Percentiles rank a stretch among this genome's conserved stretches.
Evolutionary conservation across 306 rosid species (phyloP).

Genomic region (Boehmeria nivea): DNA sequence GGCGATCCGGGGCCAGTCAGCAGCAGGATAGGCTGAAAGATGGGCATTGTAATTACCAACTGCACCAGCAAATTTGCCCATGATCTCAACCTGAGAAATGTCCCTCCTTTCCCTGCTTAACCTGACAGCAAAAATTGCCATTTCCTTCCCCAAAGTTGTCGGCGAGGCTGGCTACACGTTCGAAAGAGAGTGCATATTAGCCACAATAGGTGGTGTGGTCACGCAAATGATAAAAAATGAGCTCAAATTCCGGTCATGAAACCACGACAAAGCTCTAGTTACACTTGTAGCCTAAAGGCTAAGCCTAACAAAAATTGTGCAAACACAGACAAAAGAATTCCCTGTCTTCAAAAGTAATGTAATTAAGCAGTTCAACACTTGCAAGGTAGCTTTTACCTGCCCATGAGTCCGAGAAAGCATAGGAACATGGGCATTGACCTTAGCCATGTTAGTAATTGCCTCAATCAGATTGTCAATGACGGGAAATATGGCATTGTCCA

Average conservation of each 20-base stretch:
- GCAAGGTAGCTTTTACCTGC: slow-evolving; percentile 45
- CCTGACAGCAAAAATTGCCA: slow-evolving; percentile 81
- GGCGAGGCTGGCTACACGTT: slow-evolving; percentile 78
- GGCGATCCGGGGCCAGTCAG: slow-evolving; percentile 62
- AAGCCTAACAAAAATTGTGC: not conserved
- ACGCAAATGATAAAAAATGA: not conserved
- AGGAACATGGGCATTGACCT: slow-evolving; percentile 59
- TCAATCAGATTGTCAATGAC: slow-evolving; percentile 52
- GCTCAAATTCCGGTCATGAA: not conserved
- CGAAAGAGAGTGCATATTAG: not conserved
- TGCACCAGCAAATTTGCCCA: slow-evolving; percentile 96
- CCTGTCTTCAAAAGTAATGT: not conserved
- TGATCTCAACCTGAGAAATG: slow-evolving; percentile 53
- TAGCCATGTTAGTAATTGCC: slow-evolving; percentile 54
- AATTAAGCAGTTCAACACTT: slow-evolving; percentile 8
- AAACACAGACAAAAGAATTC: not conserved
- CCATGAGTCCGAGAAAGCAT: slow-evolving; percentile 96
- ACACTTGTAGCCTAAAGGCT: not conserved
- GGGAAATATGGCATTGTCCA: slow-evolving; percentile 56
- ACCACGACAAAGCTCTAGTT: slow-evolving; percentile 5
- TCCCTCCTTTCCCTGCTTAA: slow-evolving; percentile 66
- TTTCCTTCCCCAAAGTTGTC: slow-evolving; percentile 93
- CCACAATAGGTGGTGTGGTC: too few species aligned
- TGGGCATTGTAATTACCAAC: slow-evolving; percentile 98
- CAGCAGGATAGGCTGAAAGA: slow-evolving; percentile 71